These are phyloP conservation scores for Galeopsis tetrahit DNA, from an alignment of 257 asterid species.

Conservation along the genomic window DNA sequence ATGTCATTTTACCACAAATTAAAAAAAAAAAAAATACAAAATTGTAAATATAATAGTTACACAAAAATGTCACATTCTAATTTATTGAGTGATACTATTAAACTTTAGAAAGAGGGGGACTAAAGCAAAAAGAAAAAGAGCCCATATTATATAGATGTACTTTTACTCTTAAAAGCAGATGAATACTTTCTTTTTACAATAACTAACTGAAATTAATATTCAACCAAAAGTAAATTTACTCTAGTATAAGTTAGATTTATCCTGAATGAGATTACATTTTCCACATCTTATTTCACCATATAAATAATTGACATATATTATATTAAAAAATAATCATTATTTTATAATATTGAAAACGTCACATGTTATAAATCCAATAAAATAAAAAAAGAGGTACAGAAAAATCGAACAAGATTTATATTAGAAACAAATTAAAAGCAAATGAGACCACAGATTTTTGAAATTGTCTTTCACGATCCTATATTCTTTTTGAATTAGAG, in stretches of 20 bases:
- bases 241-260: no score
- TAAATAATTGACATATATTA: no score
- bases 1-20: no score
- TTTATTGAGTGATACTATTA: neutral
- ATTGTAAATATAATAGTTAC: neutral
- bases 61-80: neutral
- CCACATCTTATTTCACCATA: no score
- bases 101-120: constrained; percentile 7
- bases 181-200: neutral
- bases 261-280: no score
- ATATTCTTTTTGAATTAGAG: neutral
- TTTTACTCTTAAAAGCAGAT: constrained; percentile 32
- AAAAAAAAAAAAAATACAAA: no score
- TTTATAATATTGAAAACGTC: no score
- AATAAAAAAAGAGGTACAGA: neutral
- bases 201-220: neutral
- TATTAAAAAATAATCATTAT: no score
- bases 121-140: constrained; percentile 25
- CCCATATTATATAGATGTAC: neutral
- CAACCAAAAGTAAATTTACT: neutral
- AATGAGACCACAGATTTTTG: constrained; percentile 25
- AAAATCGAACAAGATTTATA: neutral
- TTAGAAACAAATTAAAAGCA: constrained; percentile 10
- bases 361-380: no score
- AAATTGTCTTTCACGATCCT: constrained; percentile 3